phyloP scores from a whole-genome alignment of 345 rosid species.

The Moricandia arvensis region DNA sequence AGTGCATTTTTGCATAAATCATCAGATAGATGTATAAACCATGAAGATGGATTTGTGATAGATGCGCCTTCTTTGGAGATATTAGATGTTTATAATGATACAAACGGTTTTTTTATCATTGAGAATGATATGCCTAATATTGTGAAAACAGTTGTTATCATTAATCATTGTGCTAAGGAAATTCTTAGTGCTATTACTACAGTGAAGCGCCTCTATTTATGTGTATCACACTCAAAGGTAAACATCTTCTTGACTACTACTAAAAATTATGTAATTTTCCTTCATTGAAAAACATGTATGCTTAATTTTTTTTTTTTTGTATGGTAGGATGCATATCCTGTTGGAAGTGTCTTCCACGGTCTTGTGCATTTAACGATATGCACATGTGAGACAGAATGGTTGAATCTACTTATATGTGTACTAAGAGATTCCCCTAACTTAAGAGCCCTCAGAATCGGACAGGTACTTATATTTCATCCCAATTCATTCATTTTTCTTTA shows the following conservation, averaged over 20 bases:
- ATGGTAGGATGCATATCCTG: not conserved
- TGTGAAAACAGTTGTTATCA: not conserved
- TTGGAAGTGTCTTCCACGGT: not conserved
- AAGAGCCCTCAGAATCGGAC: not conserved
- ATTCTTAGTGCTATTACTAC: not conserved
- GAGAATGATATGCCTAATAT: not conserved
- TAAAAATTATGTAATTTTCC: too few species aligned
- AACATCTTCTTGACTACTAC: too few species aligned
- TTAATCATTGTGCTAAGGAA: not conserved
- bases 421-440: constrained; percentile 7
- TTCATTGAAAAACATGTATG: too few species aligned
- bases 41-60: not conserved
- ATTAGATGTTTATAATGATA: not conserved
- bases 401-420: not conserved
- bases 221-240: not conserved
- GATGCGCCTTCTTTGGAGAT: not conserved
- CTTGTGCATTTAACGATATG: not conserved
- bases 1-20: too few species aligned
- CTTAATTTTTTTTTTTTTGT: not conserved
- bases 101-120: not conserved
- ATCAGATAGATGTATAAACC: too few species aligned
- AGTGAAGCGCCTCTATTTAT: not conserved
- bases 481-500: not conserved
- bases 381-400: constrained; percentile 15
- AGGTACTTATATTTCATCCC: not conserved